Evolutionary conservation across 2,329 filamentous ascomycete species (phyloP).

Genomic region (Pseudogymnoascus sp.): DNA sequence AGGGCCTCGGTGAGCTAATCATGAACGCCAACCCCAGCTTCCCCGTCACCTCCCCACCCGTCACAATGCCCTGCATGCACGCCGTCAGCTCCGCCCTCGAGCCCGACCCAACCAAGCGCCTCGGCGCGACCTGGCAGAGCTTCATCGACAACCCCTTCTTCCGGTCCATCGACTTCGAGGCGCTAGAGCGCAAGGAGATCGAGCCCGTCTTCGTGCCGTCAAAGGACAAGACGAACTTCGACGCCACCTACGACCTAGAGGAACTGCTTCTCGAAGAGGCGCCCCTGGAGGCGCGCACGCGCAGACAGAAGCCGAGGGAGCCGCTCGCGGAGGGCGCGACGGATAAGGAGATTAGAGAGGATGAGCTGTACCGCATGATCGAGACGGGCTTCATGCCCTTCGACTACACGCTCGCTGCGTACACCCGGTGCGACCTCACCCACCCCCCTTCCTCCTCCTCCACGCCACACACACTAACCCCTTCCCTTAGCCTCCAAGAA

Average conservation of each 20-base stretch:
- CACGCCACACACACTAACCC: not conserved
- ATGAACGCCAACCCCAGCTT: constrained; percentile 75
- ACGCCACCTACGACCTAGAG: constrained; percentile 95
- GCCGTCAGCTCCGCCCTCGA: constrained; percentile 80
- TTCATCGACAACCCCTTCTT: constrained; percentile 91
- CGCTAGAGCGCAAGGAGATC: constrained; percentile 76
- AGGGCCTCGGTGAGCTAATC: constrained; percentile 71
- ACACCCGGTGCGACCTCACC: constrained; percentile 52
- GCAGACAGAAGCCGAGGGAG: constrained; percentile 88
- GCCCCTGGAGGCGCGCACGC: constrained; percentile 81
- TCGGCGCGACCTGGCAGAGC: constrained; percentile 76
- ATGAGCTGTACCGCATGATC: constrained; percentile 89
- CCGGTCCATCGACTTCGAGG: constrained; percentile 71
- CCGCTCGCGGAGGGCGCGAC: constrained; percentile 90
- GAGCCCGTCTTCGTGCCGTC: constrained; percentile 89
- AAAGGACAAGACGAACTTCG: constrained; percentile 97
- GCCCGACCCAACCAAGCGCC: constrained; percentile 67
- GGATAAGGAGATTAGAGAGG: constrained; percentile 86
- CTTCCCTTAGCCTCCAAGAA: not conserved
- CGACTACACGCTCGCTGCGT: constrained; percentile 80
- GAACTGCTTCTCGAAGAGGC: constrained; percentile 91
- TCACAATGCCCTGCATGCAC: constrained; percentile 79
- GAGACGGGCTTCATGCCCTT: constrained; percentile 91
- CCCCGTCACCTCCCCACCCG: constrained; percentile 84
- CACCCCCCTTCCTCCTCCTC: not conserved